These are phyloP conservation scores for Annulohypoxylon truncatum DNA, from an alignment of 2,329 filamentous ascomycete species.

Conservation along the genomic window DNA sequence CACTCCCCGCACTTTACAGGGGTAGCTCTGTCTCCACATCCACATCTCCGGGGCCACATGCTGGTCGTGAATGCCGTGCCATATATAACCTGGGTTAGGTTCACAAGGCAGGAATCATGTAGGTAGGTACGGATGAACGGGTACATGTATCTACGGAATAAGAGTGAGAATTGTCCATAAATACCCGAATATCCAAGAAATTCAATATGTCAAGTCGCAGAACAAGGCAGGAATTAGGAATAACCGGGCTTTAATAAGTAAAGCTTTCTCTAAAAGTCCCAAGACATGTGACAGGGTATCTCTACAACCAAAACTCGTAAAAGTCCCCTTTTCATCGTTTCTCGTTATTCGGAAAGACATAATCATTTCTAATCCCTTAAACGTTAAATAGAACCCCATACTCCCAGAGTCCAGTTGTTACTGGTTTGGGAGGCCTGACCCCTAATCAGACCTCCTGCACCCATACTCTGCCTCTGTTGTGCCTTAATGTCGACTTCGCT, in stretches of 20 bases:
- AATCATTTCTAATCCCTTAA: not conserved
- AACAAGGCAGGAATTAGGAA: not conserved
- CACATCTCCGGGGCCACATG: not conserved
- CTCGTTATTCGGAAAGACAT: conserved; percentile 4
- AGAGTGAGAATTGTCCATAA: not conserved
- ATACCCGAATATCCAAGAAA: not conserved
- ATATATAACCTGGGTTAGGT: conserved; percentile 15
- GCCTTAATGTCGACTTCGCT: conserved; percentile 69
- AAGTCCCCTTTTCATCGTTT: conserved; percentile 4
- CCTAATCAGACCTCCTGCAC: conserved; percentile 63
- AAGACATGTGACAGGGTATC: conserved; percentile 32
- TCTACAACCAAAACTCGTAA: conserved; percentile 27
- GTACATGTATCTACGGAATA: not conserved
- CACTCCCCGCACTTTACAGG: conserved; percentile 41
- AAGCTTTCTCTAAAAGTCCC: not conserved
- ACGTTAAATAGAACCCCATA: conserved; percentile 66
- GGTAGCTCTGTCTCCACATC: conserved; percentile 26
- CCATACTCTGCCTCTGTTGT: conserved; percentile 72
- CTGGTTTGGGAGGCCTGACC: conserved; percentile 54
- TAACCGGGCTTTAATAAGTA: not conserved
- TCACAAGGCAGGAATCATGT: no score
- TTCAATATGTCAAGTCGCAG: not conserved
- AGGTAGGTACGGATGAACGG: not conserved
- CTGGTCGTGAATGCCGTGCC: not conserved
- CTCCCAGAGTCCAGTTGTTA: conserved; percentile 69